Percentiles rank a stretch among this genome's conserved stretches.
Evolutionary conservation across 371 early-diverging fungal species (phyloP).

Genomic region (Parasitella parasitica): DNA sequence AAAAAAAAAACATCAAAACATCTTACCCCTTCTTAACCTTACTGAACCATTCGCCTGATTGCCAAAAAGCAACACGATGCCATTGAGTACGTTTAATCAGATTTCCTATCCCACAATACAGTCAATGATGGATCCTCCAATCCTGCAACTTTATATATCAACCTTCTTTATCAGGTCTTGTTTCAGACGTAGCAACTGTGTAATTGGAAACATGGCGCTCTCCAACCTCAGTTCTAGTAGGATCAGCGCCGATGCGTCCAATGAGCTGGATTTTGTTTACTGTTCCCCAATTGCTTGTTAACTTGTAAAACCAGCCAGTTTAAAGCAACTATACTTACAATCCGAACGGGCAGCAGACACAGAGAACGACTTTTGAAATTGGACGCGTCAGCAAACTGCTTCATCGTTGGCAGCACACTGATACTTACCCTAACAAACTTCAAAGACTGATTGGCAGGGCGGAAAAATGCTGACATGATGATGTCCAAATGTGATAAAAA

Average conservation of each 20-base stretch:
- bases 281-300: neutral
- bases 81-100: conserved; percentile 61
- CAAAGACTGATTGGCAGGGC: conserved; percentile 7
- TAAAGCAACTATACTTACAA: conserved; percentile 15
- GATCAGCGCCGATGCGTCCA: conserved; percentile 59
- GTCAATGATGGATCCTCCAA: neutral
- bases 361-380: conserved; percentile 24
- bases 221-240: conserved; percentile 36
- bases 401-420: too few species aligned
- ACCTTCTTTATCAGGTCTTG: conserved; percentile 57
- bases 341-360: conserved; percentile 23
- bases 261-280: conserved; percentile 59
- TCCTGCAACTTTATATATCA: neutral
- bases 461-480: conserved; percentile 23
- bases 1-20: too few species aligned
- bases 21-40: conserved; percentile 56
- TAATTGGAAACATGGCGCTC: conserved; percentile 52
- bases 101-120: conserved; percentile 36
- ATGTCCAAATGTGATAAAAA: neutral
- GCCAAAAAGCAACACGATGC: conserved; percentile 60
- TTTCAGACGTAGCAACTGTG: conserved; percentile 61
- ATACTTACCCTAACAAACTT: conserved; percentile 25
- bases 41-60: conserved; percentile 41
- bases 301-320: neutral
- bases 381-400: neutral